Base-by-base conservation (phyloP, 2,329 filamentous ascomycete genomes). In the Hypoxylon sp. region DNA sequence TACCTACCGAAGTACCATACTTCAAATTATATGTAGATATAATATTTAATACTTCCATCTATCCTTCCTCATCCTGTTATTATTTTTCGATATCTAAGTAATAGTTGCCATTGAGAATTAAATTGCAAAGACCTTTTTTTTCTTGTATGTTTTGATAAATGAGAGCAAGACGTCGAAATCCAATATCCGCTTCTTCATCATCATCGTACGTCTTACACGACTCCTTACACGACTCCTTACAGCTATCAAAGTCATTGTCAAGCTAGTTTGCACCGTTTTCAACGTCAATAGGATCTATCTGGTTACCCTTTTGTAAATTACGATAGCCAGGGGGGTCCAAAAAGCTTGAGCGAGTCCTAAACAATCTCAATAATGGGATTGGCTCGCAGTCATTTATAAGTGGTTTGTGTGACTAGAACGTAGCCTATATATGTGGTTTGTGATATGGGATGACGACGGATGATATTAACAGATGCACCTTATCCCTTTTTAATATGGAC, bases 321-420 rank as follows among this genome's bases (percentile, higher is more conserved):
- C 42, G 31, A 59, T 60, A 8, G 22, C 35, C 33, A 37, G 19
- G 44, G 19, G 46, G 48, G 22, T 47, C 29, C 2, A 35, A 29
- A 47, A 5, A 47, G 26, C 39, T 46, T 46, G 37, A 17, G 39
- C 22, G 17, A 47, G 29, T 57, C n/a, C 47, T 35, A 4, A n/a
- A 24, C 46, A 31, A 35, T 35, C 14, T 47, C n/a, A 17, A 47
- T 19, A 5, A 24, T 22, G 4, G 24, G 44, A 50, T 48, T 59
- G 22, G 46, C 22, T 51, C 14, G 24, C 14, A 60, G n/a, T 13
- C n/a, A 24, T 46, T 35, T 60, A 39, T 59, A 52, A 60, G 47
- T 58, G 54, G 54, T 58, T 35, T 59, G 26, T 26, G 55, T 33
- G 46, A 59, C 33, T 29, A 52, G 31, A 50, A 60, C 24, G 8